These are phyloP conservation scores for Sugiyamaella qingdaonensis DNA, from an alignment of 805 yeast species.

Conservation along the genomic window DNA sequence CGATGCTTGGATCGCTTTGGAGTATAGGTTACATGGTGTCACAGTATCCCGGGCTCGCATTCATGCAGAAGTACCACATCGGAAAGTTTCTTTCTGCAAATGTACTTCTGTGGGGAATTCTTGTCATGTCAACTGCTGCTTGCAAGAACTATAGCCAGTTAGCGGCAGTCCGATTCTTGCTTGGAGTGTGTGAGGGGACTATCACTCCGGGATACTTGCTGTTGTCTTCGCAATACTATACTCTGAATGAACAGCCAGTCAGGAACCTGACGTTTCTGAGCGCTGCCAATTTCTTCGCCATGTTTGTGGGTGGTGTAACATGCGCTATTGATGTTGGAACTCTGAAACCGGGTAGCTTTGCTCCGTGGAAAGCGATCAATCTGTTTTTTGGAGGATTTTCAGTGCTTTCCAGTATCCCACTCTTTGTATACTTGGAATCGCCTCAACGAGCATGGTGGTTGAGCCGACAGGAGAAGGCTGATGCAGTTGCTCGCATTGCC, in stretches of 20 bases:
- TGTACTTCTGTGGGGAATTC: slow-evolving; percentile 16
- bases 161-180: slow-evolving; percentile 43
- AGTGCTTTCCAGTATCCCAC: background rate
- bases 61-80: background rate
- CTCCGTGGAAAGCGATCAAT: background rate
- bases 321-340: slow-evolving; percentile 15
- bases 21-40: background rate
- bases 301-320: background rate
- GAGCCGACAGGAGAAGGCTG: background rate
- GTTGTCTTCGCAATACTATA: background rate
- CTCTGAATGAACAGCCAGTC: slow-evolving; percentile 33
- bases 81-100: slow-evolving; percentile 11
- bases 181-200: slow-evolving; percentile 45
- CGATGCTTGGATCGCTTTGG: background rate
- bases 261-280: background rate
- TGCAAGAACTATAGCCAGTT: slow-evolving; percentile 44
- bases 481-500: slow-evolving; percentile 20
- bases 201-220: background rate
- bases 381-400: slow-evolving; percentile 1
- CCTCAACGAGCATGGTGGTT: background rate
- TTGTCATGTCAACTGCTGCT: slow-evolving; percentile 14
- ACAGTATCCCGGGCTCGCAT: background rate
- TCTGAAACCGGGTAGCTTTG: background rate
- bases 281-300: background rate
- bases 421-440: background rate